These are phyloP conservation scores for Azolla pinnata DNA, from an alignment of 75 land plant species.

Conservation along the genomic window DNA sequence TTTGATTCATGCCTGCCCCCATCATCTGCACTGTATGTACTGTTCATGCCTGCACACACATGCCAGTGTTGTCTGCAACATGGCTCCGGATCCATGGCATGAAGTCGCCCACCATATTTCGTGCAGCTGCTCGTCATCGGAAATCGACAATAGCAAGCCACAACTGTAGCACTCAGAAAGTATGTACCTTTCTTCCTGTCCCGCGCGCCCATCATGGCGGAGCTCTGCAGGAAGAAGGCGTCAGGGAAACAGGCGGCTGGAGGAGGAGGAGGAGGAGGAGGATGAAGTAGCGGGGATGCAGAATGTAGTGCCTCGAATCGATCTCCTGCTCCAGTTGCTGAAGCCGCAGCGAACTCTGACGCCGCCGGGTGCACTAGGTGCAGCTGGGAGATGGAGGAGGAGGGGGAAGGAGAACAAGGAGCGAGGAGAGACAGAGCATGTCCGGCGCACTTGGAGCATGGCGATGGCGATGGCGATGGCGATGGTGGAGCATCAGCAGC, in stretches of 20 bases:
- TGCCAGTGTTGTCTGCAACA: too few species aligned
- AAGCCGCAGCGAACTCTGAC: neutral
- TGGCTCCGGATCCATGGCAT: neutral
- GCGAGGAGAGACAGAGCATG: too few species aligned
- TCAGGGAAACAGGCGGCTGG: conserved; percentile 56
- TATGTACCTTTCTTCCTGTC: conserved; percentile 86
- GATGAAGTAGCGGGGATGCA: neutral
- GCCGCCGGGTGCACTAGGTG: too few species aligned
- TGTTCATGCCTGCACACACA: too few species aligned
- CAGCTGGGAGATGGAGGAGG: too few species aligned
- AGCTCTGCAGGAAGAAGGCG: conserved; percentile 43
- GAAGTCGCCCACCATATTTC: neutral
- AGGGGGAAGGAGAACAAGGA: too few species aligned
- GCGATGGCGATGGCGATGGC: too few species aligned
- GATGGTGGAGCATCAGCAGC: too few species aligned
- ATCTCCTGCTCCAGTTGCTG: neutral
- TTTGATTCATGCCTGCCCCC: too few species aligned
- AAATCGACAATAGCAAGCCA: neutral
- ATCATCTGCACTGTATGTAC: too few species aligned
- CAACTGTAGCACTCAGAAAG: neutral
- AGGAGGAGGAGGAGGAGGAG: neutral
- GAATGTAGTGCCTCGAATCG: neutral
- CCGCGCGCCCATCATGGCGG: conserved; percentile 19
- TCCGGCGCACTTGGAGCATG: too few species aligned
- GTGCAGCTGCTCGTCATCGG: neutral